Evolutionary conservation across 257 asterid genomes (phyloP), one percentile per base, ranked within the genome.

Genomic region (Agastache rugosa): DNA sequence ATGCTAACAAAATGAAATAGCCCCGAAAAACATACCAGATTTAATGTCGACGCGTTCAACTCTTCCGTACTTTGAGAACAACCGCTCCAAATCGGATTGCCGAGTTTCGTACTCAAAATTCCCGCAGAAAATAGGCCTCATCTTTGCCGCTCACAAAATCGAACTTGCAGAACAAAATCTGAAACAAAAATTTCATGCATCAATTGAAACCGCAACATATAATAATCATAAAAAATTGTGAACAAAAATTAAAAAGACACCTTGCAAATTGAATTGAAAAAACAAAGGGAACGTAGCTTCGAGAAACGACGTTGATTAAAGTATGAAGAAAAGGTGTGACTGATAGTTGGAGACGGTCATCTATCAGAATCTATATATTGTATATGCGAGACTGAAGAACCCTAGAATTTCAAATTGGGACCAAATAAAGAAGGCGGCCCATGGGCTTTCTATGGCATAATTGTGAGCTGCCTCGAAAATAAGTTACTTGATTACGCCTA

Each of bases 31-130:
- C 27, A 64, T 87, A 91, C 96, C 96, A 81, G 96, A 86, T 88
- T 93, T 93, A 94, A 91, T 90, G 79, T 91, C 98, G 47, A 93
- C 88, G 6, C 94, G 93, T 8, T 90, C 97, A 60, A 93, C 81
- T 80, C 87, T 86, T 75, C 97, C 98, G 47, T 88, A 87, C 73
- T 93, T 93, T 76, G 93, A 84, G 81, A 60, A 91, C 75, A 89
- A 48, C 7, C 96, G 88, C 80, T 93, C 96, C 88, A 93, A 77
- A 23, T 91, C 97, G 35, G 62, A 60, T 63, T 90, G 97, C 23
- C 97, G 96, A 75, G 96, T 86, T 25, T 91, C 97, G 69, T 69
- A 87, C 83, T 84, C 98, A 15, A 93, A 90, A 74, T 91, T 93
- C 16, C 98, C 98, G 63, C 89, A 88, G 84, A 93, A 93, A 71